Percentiles rank a stretch among this genome's conserved stretches.
Conservation (phyloP, 805 yeast genomes). For the Yarrowia phangngaensis region DNA sequence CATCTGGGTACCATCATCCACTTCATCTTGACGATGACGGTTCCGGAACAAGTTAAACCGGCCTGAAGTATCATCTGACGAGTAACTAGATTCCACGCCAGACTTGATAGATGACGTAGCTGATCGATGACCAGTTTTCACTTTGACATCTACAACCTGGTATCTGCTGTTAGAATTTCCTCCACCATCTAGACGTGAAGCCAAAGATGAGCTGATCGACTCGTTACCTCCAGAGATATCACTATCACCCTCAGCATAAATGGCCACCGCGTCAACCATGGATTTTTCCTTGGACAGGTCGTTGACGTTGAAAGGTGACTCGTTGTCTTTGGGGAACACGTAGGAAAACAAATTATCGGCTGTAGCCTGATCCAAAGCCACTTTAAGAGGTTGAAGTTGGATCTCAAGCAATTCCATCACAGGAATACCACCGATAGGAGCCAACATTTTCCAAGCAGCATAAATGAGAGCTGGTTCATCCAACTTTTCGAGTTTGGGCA, state of each 20-base stretch:
- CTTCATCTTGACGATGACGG: slow-evolving; percentile 23
- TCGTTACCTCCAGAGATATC: slow-evolving; percentile 15
- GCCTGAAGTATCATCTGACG: slow-evolving; percentile 14
- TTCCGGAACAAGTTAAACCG: slow-evolving; percentile 22
- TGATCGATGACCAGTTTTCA: not conserved
- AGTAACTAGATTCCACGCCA: not conserved
- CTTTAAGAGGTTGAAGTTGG: slow-evolving; percentile 58
- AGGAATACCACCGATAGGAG: slow-evolving; percentile 88
- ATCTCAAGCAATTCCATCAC: slow-evolving; percentile 64
- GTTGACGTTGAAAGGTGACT: slow-evolving; percentile 33
- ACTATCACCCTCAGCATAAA: slow-evolving; percentile 27
- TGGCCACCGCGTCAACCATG: slow-evolving; percentile 29
- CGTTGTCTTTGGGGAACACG: slow-evolving; percentile 56
- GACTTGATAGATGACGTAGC: not conserved
- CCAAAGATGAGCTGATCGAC: slow-evolving; percentile 23
- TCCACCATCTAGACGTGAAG: slow-evolving; percentile 5
- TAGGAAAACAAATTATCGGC: slow-evolving; percentile 61
- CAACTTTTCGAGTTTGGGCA: slow-evolving; percentile 28
- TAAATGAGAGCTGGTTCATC: slow-evolving; percentile 41
- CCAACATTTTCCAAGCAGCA: slow-evolving; percentile 71
- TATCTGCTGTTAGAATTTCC: slow-evolving; percentile 10
- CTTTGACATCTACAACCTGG: slow-evolving; percentile 19
- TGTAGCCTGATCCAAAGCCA: slow-evolving; percentile 69
- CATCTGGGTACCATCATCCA: slow-evolving; percentile 57
- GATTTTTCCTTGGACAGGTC: slow-evolving; percentile 29